phyloP scores from a whole-genome alignment of 768 basidiomycete species.

The Boletus tomentosulus region DNA sequence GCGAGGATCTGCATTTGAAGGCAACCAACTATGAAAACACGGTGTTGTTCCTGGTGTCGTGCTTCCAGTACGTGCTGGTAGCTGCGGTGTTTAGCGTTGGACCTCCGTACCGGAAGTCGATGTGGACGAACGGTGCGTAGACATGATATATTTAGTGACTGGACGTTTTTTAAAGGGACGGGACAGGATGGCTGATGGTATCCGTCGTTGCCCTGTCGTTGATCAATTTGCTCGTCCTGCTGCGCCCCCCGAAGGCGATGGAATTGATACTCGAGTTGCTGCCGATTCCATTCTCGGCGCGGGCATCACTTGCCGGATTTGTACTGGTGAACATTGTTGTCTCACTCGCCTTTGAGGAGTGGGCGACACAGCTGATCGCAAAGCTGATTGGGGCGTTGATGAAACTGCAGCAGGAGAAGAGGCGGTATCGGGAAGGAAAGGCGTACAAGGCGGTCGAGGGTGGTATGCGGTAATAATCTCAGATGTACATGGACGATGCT shows the following conservation, averaged over 20 bases:
- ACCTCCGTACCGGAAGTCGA: slow-evolving; percentile 90
- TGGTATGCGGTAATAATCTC: slow-evolving; percentile 43
- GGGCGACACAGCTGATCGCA: slow-evolving; percentile 59
- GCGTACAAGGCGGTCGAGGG: slow-evolving; percentile 84
- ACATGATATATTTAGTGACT: background rate
- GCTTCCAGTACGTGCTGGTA: slow-evolving; percentile 97
- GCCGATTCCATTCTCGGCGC: slow-evolving; percentile 63
- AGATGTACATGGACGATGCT: background rate
- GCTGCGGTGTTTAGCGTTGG: slow-evolving; percentile 98
- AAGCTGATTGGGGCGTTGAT: slow-evolving; percentile 46
- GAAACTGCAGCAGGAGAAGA: slow-evolving; percentile 38
- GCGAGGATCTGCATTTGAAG: slow-evolving; percentile 66
- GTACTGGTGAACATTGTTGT: slow-evolving; percentile 66
- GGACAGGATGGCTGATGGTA: slow-evolving; percentile 73
- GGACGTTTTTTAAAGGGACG: background rate
- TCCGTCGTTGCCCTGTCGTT: slow-evolving; percentile 63
- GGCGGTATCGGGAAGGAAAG: slow-evolving; percentile 61
- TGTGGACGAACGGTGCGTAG: slow-evolving; percentile 87
- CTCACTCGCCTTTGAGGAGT: slow-evolving; percentile 76
- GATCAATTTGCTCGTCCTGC: slow-evolving; percentile 75
- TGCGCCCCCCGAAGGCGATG: slow-evolving; percentile 61
- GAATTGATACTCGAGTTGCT: slow-evolving; percentile 70
- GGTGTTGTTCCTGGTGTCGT: slow-evolving; percentile 86
- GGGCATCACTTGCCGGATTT: slow-evolving; percentile 62
- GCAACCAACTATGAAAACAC: slow-evolving; percentile 92